Percentiles rank a stretch among this genome's conserved stretches.
phyloP scores from a whole-genome alignment of 768 basidiomycete species.

The Gloeopeniophorella convolvens region DNA sequence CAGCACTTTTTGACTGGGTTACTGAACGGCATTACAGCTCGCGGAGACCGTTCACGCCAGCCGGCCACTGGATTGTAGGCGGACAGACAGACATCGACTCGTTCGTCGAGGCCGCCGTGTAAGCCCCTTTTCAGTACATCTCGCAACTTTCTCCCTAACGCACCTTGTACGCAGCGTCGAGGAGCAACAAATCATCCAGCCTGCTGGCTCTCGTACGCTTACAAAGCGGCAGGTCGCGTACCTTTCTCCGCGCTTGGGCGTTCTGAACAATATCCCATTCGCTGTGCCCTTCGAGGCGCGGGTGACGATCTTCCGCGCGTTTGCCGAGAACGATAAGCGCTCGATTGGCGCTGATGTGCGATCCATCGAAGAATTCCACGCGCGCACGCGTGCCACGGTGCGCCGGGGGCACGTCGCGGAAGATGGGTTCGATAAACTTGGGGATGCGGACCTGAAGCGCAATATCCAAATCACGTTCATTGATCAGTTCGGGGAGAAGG shows the following conservation, averaged over 20 bases:
- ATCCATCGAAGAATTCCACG: slow-evolving; percentile 14
- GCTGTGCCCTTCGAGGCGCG: slow-evolving; percentile 88
- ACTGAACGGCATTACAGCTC: slow-evolving; percentile 49
- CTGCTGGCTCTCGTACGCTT: slow-evolving; percentile 27
- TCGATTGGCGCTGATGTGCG: slow-evolving; percentile 15
- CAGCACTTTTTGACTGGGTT: neutral
- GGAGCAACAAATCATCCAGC: slow-evolving; percentile 46
- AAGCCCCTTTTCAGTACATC: too few relatives aligned
- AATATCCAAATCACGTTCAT: slow-evolving; percentile 87
- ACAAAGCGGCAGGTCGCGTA: slow-evolving; percentile 67
- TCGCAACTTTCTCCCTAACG: too few relatives aligned
- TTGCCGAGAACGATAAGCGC: slow-evolving; percentile 60
- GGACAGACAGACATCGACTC: slow-evolving; percentile 50
- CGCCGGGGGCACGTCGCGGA: slow-evolving; percentile 75
- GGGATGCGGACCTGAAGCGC: slow-evolving; percentile 72
- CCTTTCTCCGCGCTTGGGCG: slow-evolving; percentile 78
- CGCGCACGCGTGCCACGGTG: slow-evolving; percentile 39
- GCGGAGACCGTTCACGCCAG: slow-evolving; percentile 72
- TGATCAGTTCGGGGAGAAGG: slow-evolving; percentile 79
- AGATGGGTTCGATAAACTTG: slow-evolving; percentile 85
- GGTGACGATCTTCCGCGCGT: slow-evolving; percentile 84
- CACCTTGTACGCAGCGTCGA: slow-evolving; percentile 60
- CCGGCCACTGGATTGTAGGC: slow-evolving; percentile 78
- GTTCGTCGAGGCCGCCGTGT: slow-evolving; percentile 88
- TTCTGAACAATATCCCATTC: slow-evolving; percentile 95